Conservation (phyloP, 768 basidiomycete genomes). For the Macrolepiota dolichaula region DNA sequence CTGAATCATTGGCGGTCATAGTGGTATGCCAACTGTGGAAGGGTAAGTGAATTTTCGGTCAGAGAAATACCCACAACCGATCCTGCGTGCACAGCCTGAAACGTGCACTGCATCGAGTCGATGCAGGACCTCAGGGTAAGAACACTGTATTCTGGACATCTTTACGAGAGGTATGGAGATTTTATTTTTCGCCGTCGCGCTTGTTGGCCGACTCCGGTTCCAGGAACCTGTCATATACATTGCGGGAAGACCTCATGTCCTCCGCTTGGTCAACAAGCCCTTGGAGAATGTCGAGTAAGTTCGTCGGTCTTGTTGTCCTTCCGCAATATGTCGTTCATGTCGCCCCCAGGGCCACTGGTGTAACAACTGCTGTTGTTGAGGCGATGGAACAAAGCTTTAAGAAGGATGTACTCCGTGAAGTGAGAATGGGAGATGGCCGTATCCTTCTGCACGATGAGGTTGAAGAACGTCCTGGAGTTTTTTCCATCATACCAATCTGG, state of each 20-base stretch:
- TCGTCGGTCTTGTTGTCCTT: background rate
- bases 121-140: conserved; percentile 73
- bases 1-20: conserved; percentile 25
- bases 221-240: conserved; percentile 94
- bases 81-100: conserved; percentile 50
- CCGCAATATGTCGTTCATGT: background rate
- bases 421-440: conserved; percentile 67
- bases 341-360: conserved; percentile 79
- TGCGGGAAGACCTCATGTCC: conserved; percentile 82
- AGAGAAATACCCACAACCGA: background rate
- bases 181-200: conserved; percentile 6
- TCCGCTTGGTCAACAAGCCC: conserved; percentile 83
- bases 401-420: conserved; percentile 80
- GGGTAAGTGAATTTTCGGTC: conserved; percentile 45
- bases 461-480: conserved; percentile 87
- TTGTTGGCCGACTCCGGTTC: background rate
- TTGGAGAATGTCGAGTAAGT: conserved; percentile 92
- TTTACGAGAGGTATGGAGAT: conserved; percentile 65
- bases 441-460: conserved; percentile 94
- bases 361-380: conserved; percentile 88
- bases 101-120: conserved; percentile 72
- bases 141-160: conserved; percentile 93
- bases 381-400: conserved; percentile 88
- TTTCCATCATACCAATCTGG: conserved; percentile 93
- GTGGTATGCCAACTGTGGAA: conserved; percentile 93